A percentile compares a stretch with the other conserved stretches of the same genome.
phyloP scores from a whole-genome alignment of 1,284 basidiomycete species.

The Golubevia pallescens region DNA sequence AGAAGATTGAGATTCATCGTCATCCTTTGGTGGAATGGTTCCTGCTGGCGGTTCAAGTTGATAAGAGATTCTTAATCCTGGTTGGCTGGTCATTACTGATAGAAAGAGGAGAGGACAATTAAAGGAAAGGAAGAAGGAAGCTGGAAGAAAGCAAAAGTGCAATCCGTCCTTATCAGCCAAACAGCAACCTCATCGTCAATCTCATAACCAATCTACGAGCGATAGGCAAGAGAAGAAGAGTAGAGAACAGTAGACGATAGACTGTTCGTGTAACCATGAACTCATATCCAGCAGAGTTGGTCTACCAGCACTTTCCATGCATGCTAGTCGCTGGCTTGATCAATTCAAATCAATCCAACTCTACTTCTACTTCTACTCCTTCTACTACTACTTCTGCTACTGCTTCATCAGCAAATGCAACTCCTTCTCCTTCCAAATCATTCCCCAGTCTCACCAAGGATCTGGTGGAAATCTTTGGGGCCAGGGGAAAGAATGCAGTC shows the following conservation, averaged over 20 bases:
- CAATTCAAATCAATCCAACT: background rate
- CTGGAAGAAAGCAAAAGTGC: too few species aligned
- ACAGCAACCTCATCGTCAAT: too few species aligned
- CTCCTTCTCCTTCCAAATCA: conserved; percentile 10
- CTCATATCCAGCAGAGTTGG: conserved; percentile 46
- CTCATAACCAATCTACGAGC: too few species aligned
- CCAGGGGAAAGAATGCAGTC: conserved; percentile 25
- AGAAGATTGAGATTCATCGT: too few species aligned
- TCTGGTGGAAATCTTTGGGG: conserved; percentile 29
- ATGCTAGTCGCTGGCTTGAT: conserved; percentile 47
- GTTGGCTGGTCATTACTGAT: too few species aligned
- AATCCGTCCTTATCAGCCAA: too few species aligned
- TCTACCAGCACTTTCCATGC: conserved; percentile 50
- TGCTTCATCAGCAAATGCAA: conserved; percentile 3
- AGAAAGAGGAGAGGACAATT: too few species aligned
- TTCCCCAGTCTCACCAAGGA: conserved; percentile 29
- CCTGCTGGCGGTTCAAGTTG: too few species aligned
- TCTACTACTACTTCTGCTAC: background rate
- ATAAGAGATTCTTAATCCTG: too few species aligned
- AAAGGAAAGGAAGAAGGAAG: too few species aligned
- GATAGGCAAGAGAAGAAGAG: too few species aligned
- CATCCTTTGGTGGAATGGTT: too few species aligned
- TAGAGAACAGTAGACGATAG: background rate
- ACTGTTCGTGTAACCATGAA: conserved; percentile 26
- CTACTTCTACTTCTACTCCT: conserved; percentile 2